A percentile compares a stretch with the other conserved stretches of the same genome.
phyloP scores from a whole-genome alignment of 106 monocot species.

The Acanthochlamys bracteata region DNA sequence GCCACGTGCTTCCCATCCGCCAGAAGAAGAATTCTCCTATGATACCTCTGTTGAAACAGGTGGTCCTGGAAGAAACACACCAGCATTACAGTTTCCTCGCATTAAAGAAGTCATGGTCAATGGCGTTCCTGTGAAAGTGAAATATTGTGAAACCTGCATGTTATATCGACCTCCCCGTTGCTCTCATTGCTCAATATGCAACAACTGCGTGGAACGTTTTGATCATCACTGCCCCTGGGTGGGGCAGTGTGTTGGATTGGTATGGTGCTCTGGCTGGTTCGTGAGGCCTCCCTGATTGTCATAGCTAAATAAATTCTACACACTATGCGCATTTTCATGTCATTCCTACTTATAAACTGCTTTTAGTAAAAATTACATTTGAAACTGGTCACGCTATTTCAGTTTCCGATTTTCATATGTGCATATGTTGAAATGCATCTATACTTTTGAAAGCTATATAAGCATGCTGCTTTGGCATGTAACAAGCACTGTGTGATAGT shows the following conservation, averaged over 20 bases:
- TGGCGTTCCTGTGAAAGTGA: constrained; percentile 63
- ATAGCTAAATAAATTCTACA: too few species aligned
- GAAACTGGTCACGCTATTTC: too few species aligned
- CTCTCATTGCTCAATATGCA: constrained; percentile 94
- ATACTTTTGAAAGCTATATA: too few species aligned
- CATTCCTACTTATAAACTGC: too few species aligned
- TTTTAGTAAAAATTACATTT: too few species aligned
- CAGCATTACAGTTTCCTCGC: constrained; percentile 56
- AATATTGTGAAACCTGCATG: constrained; percentile 97
- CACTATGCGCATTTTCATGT: too few species aligned
- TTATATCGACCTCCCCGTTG: constrained; percentile 86
- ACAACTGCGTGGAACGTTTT: constrained; percentile 92
- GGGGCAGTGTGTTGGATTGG: constrained; percentile 95
- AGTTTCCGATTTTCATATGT: too few species aligned
- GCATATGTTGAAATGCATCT: too few species aligned
- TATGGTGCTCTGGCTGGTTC: constrained; percentile 4
- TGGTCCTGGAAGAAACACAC: constrained; percentile 39
- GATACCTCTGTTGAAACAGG: constrained; percentile 20
- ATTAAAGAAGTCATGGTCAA: constrained; percentile 71
- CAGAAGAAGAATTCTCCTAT: constrained; percentile 78
- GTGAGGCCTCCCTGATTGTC: too few species aligned
- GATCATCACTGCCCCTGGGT: constrained; percentile 99
- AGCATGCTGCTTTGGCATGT: too few species aligned
- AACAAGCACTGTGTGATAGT: too few species aligned
- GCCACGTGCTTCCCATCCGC: constrained; percentile 78